phyloP scores from a whole-genome alignment of 176 grass and related monocot genomes.

The Paspalum vaginatum region DNA sequence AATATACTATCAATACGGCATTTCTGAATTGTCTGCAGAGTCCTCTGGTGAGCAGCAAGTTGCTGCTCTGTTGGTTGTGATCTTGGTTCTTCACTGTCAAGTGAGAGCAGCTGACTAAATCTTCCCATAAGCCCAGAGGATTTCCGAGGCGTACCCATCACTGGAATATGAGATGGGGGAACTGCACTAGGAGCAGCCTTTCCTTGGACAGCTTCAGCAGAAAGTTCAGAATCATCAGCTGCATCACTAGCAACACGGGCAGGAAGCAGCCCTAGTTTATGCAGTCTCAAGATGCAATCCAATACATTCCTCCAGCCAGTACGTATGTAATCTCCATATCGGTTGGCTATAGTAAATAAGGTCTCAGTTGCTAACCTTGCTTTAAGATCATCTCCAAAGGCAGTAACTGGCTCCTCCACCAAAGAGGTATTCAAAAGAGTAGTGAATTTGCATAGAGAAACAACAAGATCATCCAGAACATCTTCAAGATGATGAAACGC shows the following conservation, averaged over 20 bases:
- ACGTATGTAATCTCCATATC: conserved; percentile 88
- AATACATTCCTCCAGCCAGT: conserved; percentile 97
- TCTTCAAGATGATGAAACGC: conserved; percentile 98
- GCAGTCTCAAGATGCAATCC: conserved; percentile 97
- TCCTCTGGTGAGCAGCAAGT: conserved; percentile 94
- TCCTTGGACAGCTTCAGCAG: conserved; percentile 76
- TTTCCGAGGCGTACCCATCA: conserved; percentile 83
- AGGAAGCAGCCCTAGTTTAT: conserved; percentile 94
- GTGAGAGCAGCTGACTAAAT: conserved; percentile 94
- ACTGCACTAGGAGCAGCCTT: conserved; percentile 73
- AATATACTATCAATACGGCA: conserved; percentile 96
- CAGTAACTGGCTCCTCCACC: conserved; percentile 94
- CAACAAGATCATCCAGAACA: conserved; percentile 96
- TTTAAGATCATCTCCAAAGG: conserved; percentile 96
- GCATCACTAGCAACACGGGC: conserved; percentile 91
- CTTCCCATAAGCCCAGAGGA: conserved; percentile 98
- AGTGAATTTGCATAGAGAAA: conserved; percentile 97
- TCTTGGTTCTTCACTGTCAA: conserved; percentile 96
- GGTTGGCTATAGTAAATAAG: conserved; percentile 87
- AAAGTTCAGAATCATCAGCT: conserved; percentile 79
- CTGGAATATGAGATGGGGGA: conserved; percentile 81
- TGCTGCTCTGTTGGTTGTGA: conserved; percentile 97
- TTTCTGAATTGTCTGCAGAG: conserved; percentile 95
- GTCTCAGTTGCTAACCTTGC: conserved; percentile 96
- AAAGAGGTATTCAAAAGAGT: conserved; percentile 92